phyloP scores from a whole-genome alignment of 352 stramenopile species.

The Pythium diclinum region DNA sequence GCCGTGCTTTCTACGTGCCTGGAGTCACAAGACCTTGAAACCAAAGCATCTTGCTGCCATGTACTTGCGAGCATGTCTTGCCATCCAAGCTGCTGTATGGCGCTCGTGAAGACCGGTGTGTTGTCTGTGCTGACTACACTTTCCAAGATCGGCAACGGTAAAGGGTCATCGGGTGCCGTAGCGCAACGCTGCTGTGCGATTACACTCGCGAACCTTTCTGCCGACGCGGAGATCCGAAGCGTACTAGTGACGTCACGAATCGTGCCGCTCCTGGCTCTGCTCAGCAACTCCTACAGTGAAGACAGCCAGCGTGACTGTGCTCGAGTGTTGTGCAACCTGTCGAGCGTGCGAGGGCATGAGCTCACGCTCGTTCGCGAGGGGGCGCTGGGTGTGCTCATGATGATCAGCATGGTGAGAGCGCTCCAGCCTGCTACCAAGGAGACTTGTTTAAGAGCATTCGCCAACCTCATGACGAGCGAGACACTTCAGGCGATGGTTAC shows the following conservation, averaged over 20 bases:
- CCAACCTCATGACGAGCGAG: conserved; percentile 59
- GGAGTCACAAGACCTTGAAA: conserved; percentile 57
- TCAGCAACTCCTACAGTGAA: conserved; percentile 84
- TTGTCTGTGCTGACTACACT: conserved; percentile 59
- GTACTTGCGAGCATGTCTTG: conserved; percentile 70
- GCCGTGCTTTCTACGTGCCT: conserved; percentile 59
- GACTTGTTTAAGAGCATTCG: conserved; percentile 56
- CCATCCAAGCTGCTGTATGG: conserved; percentile 56
- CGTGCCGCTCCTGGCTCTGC: conserved; percentile 45
- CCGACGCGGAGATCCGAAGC: conserved; percentile 43
- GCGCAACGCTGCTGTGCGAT: conserved; percentile 73
- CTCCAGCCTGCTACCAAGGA: conserved; percentile 63
- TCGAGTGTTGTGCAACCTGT: conserved; percentile 72
- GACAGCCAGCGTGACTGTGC: conserved; percentile 74
- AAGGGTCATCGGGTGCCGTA: not conserved
- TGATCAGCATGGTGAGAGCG: conserved; percentile 76
- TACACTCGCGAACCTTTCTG: conserved; percentile 63
- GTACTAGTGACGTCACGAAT: conserved; percentile 47
- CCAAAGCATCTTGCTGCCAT: conserved; percentile 71
- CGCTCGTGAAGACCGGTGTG: conserved; percentile 48
- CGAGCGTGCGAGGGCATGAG: conserved; percentile 49
- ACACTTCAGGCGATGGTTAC: conserved; percentile 62
- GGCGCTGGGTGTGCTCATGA: conserved; percentile 65
- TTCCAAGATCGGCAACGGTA: conserved; percentile 47
- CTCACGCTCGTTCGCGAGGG: conserved; percentile 49